Evolutionary conservation across 306 rosid species (phyloP), one percentile per base, ranked within the genome.

Genomic region (apple (Malus domestica)): DNA sequence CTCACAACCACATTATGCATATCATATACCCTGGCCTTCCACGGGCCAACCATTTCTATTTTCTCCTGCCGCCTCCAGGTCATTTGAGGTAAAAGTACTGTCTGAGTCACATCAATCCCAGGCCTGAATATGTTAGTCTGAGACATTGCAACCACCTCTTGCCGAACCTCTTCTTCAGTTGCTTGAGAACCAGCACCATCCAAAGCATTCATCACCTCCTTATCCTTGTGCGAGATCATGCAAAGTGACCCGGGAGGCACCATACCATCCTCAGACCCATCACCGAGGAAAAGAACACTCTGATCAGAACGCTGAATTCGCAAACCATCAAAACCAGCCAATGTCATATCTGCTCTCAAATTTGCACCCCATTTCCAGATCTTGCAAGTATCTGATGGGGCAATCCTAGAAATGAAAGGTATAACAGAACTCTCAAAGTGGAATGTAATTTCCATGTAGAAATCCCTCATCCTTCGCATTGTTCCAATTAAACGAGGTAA

Each of bases 311-410:
- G 4, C 32, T 30, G 32, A 30, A 30, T 30, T 30, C 32, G 4
- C 32, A 30, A 30, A 30, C 32, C 32, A 30, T 96, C 99, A 52
- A 96, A 96, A 52, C 99, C 99, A 1, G 99, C 97, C 89, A 96
- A 75, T 68, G 99, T 96, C 99, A 96, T 96, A 82, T 96, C 99
- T 32, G 98, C 98, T 73, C 99, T 89, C 72, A 96, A 83, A 89
- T 96, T 96, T 4, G 97, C 97, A 70, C 99, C 99, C 87, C 91
- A 86, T 83, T 96, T 96, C 99, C 99, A 96, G 80, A 96, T 96
- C 81, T 89, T 92, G 77, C 90, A 96, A 55, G 99, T 96, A 76
- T 96, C 99, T 0, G 99, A 96, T 72, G 99, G 99, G 25, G 99
- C 98, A 71, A 96, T 96, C 85, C 97, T 88, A 1, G 99, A 92